Conservation (phyloP, 2,329 filamentous ascomycete genomes). For the Colletotrichum magnum region DNA sequence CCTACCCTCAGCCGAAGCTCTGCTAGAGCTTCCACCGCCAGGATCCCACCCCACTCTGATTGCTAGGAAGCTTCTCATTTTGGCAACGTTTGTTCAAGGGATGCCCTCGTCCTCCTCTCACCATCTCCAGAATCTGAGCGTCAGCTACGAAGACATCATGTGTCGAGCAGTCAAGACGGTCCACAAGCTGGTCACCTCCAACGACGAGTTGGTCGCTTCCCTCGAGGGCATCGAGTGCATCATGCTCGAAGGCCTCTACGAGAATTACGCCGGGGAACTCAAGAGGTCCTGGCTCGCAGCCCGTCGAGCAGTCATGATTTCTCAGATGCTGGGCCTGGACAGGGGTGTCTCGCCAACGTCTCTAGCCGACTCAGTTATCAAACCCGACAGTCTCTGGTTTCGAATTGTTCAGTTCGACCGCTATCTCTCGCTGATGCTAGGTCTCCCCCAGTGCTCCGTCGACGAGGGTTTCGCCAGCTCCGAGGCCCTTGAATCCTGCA, state of each 20-base stretch:
- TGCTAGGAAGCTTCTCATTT: slow-evolving; percentile 56
- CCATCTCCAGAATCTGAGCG: slow-evolving; percentile 38
- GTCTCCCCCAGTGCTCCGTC: slow-evolving; percentile 51
- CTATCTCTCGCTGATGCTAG: slow-evolving; percentile 56
- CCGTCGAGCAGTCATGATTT: slow-evolving; percentile 60
- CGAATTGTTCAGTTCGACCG: slow-evolving; percentile 55
- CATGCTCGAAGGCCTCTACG: slow-evolving; percentile 62
- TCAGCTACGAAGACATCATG: slow-evolving; percentile 46
- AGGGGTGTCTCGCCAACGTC: slow-evolving; percentile 12
- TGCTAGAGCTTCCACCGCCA: slow-evolving; percentile 11
- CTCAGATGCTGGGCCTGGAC: slow-evolving; percentile 58
- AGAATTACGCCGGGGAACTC: slow-evolving; percentile 62
- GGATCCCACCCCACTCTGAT: slow-evolving; percentile 53
- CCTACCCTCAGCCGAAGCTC: background rate
- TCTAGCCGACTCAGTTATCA: slow-evolving; percentile 15
- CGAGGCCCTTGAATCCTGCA: slow-evolving; percentile 41
- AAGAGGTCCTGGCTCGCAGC: slow-evolving; percentile 60
- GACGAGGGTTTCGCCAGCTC: slow-evolving; percentile 29
- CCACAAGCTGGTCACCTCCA: slow-evolving; percentile 56
- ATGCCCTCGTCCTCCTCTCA: background rate
- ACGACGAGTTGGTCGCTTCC: slow-evolving; percentile 60
- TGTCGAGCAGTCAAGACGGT: slow-evolving; percentile 47
- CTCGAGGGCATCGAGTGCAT: slow-evolving; percentile 65
- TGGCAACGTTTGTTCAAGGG: slow-evolving; percentile 54
- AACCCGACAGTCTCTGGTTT: slow-evolving; percentile 50